Conservation (phyloP, 2,329 filamentous ascomycete species). For the Rhinocladiella mackenziei region DNA sequence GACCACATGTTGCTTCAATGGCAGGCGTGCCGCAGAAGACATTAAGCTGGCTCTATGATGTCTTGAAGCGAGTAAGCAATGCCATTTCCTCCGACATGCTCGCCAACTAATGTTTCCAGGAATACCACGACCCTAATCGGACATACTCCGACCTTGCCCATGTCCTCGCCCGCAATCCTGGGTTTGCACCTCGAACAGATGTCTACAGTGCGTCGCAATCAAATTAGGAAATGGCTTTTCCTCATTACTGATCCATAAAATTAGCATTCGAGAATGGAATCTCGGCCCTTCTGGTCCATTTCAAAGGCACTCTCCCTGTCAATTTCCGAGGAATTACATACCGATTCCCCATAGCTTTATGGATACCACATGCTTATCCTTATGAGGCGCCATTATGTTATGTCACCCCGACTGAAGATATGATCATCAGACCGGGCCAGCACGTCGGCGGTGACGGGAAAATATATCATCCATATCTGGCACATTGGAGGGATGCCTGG, state of each 20-base stretch:
- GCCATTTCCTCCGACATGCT: background rate
- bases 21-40: conserved; percentile 79
- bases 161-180: conserved; percentile 71
- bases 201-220: conserved; percentile 75
- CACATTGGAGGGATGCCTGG: conserved; percentile 83
- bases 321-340: conserved; percentile 84
- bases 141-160: conserved; percentile 89
- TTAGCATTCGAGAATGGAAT: conserved; percentile 82
- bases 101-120: conserved; percentile 50
- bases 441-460: conserved; percentile 82
- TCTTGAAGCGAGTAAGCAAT: conserved; percentile 65
- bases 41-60: conserved; percentile 91
- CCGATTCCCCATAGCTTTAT: conserved; percentile 85
- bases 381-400: conserved; percentile 80
- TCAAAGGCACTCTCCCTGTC: conserved; percentile 87
- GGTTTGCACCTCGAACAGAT: conserved; percentile 76
- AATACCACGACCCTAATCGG: conserved; percentile 88
- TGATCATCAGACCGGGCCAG: conserved; percentile 86
- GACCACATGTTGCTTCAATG: conserved; percentile 36
- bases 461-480: conserved; percentile 92
- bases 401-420: conserved; percentile 80
- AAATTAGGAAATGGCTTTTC: background rate
- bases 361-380: conserved; percentile 89
- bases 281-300: conserved; percentile 78
- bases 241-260: conserved; percentile 12